Evolutionary conservation across 305 asterid species (phyloP), one percentile per base, ranked within the genome.

Genomic region (Solanum hybrid): DNA sequence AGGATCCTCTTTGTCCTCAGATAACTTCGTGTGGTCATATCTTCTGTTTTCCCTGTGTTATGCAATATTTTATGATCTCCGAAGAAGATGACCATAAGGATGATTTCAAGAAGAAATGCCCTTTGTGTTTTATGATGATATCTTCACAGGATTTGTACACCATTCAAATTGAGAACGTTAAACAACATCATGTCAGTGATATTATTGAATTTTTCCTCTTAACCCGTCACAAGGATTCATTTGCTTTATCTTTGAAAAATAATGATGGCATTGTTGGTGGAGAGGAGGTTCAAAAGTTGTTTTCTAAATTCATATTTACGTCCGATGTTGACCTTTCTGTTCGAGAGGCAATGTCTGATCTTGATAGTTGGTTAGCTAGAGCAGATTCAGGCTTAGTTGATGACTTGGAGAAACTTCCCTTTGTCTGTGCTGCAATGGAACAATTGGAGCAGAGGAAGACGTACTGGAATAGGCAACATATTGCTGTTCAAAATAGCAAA

Each of bases 11-110:
- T 29, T 97, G 98, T 92, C 99, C 99, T 12, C 99, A 97, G 93
- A 96, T 96, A 93, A 97, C 99, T 76, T 93, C 98, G 14, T 97
- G 99, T 72, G 99, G 99, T 91, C 99, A 97, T 92, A 96, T 97
- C 92, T 97, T 95, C 94, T 97, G 99, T 88, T 97, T 97, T 91
- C 97, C 99, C 0, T 97, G 99, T 94, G 93, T 97, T 89, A 88
- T 97, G 94, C 98, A 94, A 76, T 97, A 96, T 90, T 93, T 97
- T 39, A 93, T 95, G 80, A 87, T 93, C 89, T 95, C 91, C 37
- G 94, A 91, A 90, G 95, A 93, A 78, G 94, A 93, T 70, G 98
- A 95, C 89, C 92, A 88, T 85, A 94, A 90, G 90, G 93, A 88
- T 34, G 97, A 94, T 84, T 92, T 93, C 95, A 95, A 93, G 95